Percentiles rank a stretch among this genome's conserved stretches.
Conservation (phyloP, 768 basidiomycete genomes). For the Cystobasidium tubakii region DNA sequence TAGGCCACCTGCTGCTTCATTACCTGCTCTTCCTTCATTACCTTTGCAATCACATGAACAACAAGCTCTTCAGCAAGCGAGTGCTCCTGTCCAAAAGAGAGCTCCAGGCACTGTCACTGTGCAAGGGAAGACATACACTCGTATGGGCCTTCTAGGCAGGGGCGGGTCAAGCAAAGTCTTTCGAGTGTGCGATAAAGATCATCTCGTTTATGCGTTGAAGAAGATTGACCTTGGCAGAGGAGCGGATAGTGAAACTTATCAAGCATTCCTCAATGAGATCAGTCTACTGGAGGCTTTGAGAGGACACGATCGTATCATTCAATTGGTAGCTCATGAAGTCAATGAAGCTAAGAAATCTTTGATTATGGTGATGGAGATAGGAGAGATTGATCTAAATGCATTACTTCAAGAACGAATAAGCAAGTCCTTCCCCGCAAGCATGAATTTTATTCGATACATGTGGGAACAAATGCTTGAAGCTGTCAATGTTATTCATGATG, state of each 20-base stretch:
- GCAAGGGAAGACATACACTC: constrained; percentile 44
- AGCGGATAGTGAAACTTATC: constrained; percentile 73
- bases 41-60: constrained; percentile 4
- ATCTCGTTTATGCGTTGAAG: constrained; percentile 83
- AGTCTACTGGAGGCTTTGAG: constrained; percentile 84
- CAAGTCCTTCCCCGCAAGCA: constrained; percentile 63
- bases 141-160: constrained; percentile 61
- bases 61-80: constrained; percentile 20
- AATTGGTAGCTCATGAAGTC: constrained; percentile 82
- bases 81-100: constrained; percentile 3
- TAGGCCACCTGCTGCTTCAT: constrained; percentile 25
- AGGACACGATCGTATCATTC: constrained; percentile 86
- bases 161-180: constrained; percentile 95
- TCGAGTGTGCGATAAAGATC: constrained; percentile 70
- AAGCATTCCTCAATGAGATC: constrained; percentile 94
- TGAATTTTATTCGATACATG: constrained; percentile 90
- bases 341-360: constrained; percentile 70
- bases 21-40: neutral
- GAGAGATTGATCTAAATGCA: constrained; percentile 83
- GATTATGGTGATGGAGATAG: constrained; percentile 80
- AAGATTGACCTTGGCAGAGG: constrained; percentile 82
- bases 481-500: constrained; percentile 95
- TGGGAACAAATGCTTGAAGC: constrained; percentile 99
- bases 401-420: constrained; percentile 76
- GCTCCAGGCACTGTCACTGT: constrained; percentile 37